These are phyloP conservation scores for Vinca minor DNA, from an alignment of 257 asterid genomes.

Conservation along the genomic window DNA sequence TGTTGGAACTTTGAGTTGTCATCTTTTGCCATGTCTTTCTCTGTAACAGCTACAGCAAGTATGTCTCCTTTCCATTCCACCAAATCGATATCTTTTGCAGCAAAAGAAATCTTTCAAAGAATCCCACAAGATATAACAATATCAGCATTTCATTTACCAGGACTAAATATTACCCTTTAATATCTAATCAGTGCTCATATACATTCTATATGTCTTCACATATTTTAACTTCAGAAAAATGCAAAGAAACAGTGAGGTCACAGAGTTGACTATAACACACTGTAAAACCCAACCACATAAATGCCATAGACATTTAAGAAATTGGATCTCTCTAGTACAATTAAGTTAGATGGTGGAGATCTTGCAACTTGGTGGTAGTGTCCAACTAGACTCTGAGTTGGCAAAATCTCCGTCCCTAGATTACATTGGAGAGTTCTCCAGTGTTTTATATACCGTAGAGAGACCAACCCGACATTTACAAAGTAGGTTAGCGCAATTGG, in stretches of 20 bases:
- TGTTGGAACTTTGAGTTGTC: constrained; percentile 67
- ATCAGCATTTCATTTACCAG: constrained; percentile 6
- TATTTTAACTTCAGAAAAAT: neutral
- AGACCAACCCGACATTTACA: no score
- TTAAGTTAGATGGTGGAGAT: no score
- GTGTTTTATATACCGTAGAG: no score
- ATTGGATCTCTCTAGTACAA: no score
- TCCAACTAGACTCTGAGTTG: no score
- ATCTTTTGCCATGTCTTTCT: constrained; percentile 73
- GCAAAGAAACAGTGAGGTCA: neutral
- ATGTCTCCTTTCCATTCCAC: constrained; percentile 96
- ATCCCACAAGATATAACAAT: constrained; percentile 9
- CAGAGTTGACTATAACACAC: no score
- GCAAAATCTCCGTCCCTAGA: no score
- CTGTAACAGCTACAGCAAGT: constrained; percentile 82
- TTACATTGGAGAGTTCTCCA: no score
- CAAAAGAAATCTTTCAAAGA: constrained; percentile 55
- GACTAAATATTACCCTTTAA: constrained; percentile 1
- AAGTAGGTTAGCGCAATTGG: no score
- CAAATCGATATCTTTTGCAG: constrained; percentile 78
- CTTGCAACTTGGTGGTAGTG: no score
- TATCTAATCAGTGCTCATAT: neutral
- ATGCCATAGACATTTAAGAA: no score
- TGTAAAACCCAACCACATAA: no score
- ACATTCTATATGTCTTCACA: neutral